These are phyloP conservation scores for Paecilomyces variotii DNA, from an alignment of 2,329 filamentous ascomycete genomes.

Conservation along the genomic window DNA sequence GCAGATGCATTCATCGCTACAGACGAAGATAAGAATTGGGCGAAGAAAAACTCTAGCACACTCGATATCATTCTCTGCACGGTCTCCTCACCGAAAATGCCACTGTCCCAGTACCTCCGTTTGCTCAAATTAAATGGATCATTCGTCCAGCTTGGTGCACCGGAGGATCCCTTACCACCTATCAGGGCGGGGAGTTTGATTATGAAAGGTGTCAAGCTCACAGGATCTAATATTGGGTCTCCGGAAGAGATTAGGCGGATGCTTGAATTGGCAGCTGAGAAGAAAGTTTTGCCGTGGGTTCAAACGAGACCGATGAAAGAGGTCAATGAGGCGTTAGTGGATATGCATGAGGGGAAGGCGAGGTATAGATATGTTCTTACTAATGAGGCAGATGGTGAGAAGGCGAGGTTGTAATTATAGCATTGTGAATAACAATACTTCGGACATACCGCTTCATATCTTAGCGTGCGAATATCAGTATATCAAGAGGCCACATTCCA, in stretches of 20 bases:
- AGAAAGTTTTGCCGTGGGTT: constrained; percentile 37
- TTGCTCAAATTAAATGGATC: constrained; percentile 53
- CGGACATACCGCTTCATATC: too few species aligned
- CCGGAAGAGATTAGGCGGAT: constrained; percentile 37
- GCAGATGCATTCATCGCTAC: constrained; percentile 51
- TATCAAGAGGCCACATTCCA: too few species aligned
- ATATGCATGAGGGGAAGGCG: constrained; percentile 40
- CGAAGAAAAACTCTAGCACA: constrained; percentile 37
- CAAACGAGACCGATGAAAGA: constrained; percentile 34
- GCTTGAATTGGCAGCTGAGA: constrained; percentile 35
- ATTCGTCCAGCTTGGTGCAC: constrained; percentile 60
- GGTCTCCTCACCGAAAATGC: constrained; percentile 55
- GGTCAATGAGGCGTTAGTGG: constrained; percentile 34
- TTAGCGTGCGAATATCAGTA: too few species aligned
- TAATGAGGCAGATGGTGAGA: constrained; percentile 22
- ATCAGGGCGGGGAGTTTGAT: constrained; percentile 54
- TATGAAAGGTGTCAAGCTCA: constrained; percentile 46
- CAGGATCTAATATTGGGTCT: constrained; percentile 40
- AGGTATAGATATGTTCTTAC: constrained; percentile 41
- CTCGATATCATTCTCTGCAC: constrained; percentile 52
- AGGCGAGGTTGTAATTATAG: constrained; percentile 19
- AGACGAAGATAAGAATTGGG: constrained; percentile 49
- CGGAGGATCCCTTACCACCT: constrained; percentile 49
- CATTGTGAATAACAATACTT: neutral
- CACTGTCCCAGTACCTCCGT: constrained; percentile 52